These are phyloP conservation scores for Calonectria montana DNA, from an alignment of 2,329 filamentous ascomycete species.

Conservation along the genomic window DNA sequence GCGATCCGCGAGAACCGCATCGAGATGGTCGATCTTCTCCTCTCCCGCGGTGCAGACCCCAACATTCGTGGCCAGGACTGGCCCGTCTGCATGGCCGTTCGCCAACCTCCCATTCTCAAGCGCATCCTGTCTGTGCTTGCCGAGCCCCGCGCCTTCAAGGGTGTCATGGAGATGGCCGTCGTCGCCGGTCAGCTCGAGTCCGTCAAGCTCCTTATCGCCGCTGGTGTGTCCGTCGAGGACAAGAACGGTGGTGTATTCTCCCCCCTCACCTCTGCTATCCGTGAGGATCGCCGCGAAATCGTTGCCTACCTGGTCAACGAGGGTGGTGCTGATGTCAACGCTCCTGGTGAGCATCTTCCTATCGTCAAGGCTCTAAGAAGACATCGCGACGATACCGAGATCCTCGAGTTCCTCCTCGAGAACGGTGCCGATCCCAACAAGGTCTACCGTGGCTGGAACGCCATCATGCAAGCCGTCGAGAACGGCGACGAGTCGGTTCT, in stretches of 20 bases:
- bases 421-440: constrained; percentile 76
- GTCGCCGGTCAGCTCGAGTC: constrained; percentile 74
- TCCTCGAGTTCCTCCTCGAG: constrained; percentile 71
- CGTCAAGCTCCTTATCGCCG: constrained; percentile 72
- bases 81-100: constrained; percentile 77
- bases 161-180: constrained; percentile 75
- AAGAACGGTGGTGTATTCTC: constrained; percentile 80
- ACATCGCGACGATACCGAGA: constrained; percentile 66
- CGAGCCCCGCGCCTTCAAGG: constrained; percentile 72
- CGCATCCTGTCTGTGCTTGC: constrained; percentile 67
- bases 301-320: constrained; percentile 71
- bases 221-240: constrained; percentile 76
- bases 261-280: constrained; percentile 74
- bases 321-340: constrained; percentile 72
- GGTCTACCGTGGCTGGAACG: constrained; percentile 75
- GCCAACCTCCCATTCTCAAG: constrained; percentile 68
- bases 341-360: constrained; percentile 76
- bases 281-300: constrained; percentile 71
- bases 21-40: constrained; percentile 69
- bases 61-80: constrained; percentile 74
- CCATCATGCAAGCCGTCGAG: constrained; percentile 73
- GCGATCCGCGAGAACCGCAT: constrained; percentile 70
- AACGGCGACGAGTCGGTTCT: constrained; percentile 69
- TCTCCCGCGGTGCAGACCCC: constrained; percentile 70
- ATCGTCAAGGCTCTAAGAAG: constrained; percentile 76